These are phyloP conservation scores for Pseudogymnoascus sp. DNA, from an alignment of 2,329 filamentous ascomycete genomes.

Conservation along the genomic window DNA sequence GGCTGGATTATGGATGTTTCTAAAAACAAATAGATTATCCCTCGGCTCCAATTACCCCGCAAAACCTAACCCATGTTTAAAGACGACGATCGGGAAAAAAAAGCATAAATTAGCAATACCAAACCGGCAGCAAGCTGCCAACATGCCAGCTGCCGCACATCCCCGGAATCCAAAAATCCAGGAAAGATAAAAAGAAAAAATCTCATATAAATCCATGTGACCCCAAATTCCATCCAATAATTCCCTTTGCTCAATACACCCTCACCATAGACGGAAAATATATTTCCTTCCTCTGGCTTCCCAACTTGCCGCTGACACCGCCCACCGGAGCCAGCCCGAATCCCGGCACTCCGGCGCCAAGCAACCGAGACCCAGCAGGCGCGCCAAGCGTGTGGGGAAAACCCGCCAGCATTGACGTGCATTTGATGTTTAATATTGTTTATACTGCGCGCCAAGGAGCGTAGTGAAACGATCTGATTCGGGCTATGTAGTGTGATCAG, in stretches of 20 bases:
- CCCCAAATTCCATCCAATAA: background rate
- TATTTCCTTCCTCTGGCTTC: background rate
- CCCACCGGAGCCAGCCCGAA: background rate
- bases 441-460: background rate
- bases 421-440: background rate
- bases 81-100: background rate
- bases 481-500: background rate
- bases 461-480: background rate
- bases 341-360: background rate
- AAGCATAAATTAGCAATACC: background rate
- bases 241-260: background rate
- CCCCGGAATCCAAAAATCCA: background rate
- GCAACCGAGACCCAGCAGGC: background rate
- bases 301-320: background rate
- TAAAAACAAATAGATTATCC: conserved; percentile 1
- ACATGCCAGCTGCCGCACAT: background rate
- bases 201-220: background rate
- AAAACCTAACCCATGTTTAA: background rate
- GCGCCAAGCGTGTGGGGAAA: background rate
- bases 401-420: background rate
- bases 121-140: background rate
- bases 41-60: background rate
- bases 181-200: background rate
- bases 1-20: background rate
- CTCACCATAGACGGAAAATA: background rate